Conservation (phyloP, 2,329 filamentous ascomycete genomes). For the Scolecobasidium constrictum region DNA sequence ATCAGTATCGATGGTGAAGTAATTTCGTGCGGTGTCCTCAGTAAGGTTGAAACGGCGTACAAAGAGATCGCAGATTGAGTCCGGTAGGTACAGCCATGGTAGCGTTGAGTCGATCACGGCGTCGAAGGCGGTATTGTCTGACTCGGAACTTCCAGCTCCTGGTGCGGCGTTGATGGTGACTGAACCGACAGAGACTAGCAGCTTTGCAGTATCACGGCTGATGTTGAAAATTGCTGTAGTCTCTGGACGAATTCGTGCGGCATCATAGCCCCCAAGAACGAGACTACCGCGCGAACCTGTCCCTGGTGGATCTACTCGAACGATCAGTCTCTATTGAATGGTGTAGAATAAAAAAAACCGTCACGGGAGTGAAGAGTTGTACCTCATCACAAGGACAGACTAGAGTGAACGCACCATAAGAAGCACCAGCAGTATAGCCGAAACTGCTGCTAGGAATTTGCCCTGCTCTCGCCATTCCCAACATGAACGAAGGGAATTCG, state of each 20-base stretch:
- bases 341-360: neutral
- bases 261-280: conserved; percentile 29
- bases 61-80: neutral
- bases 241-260: conserved; percentile 19
- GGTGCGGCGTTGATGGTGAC: too few species aligned
- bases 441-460: conserved; percentile 25
- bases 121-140: neutral
- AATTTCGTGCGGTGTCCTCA: neutral
- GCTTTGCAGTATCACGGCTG: neutral
- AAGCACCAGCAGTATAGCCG: conserved; percentile 30
- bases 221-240: conserved; percentile 11
- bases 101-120: neutral
- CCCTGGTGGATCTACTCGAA: too few species aligned
- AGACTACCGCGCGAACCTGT: conserved; percentile 18
- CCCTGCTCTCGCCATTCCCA: conserved; percentile 17
- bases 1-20: conserved; percentile 2
- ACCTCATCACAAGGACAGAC: too few species aligned
- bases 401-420: conserved; percentile 14
- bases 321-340: neutral
- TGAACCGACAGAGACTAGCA: too few species aligned
- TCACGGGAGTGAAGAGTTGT: too few species aligned
- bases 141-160: neutral
- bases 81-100: conserved; percentile 4
- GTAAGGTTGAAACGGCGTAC: neutral
- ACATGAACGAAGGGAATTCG: too few species aligned